These are phyloP conservation scores for Cyclostephanos invisitatus DNA, from an alignment of 108 stramenopile species.

Conservation along the genomic window DNA sequence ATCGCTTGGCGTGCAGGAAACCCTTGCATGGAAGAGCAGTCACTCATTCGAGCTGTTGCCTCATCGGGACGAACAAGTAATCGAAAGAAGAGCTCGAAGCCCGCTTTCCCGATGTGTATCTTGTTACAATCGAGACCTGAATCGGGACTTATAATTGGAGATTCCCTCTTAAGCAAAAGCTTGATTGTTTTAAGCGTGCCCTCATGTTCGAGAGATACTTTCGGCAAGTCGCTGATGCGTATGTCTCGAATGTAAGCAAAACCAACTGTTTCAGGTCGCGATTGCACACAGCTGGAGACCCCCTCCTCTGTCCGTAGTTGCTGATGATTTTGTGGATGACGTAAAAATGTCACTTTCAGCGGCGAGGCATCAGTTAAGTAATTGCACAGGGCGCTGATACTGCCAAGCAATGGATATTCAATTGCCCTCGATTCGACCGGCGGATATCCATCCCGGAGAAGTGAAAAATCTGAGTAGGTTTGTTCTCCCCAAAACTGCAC, in stretches of 20 bases:
- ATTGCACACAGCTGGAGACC: neutral
- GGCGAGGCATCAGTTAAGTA: constrained; percentile 50
- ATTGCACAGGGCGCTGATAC: constrained; percentile 4
- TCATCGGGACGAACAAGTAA: neutral
- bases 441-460: neutral
- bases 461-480: constrained; percentile 1
- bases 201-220: neutral
- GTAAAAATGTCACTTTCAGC: constrained; percentile 20
- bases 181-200: constrained; percentile 5
- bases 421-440: constrained; percentile 5
- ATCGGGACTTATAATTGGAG: constrained; percentile 3
- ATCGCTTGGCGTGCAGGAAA: neutral
- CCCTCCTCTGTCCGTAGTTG: neutral
- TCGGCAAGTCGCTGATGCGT: constrained; percentile 3
- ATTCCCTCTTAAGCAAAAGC: neutral
- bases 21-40: neutral
- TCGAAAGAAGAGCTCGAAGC: constrained; percentile 21
- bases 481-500: constrained; percentile 47
- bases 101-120: constrained; percentile 12
- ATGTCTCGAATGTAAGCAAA: constrained; percentile 18
- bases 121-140: neutral
- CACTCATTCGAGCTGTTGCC: neutral
- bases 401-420: constrained; percentile 32
- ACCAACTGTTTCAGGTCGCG: constrained; percentile 11
- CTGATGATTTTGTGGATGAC: neutral